Percentiles rank a stretch among this genome's conserved stretches.
These are phyloP conservation scores for Citrus medica DNA, from an alignment of 345 rosid species.

Conservation along the genomic window DNA sequence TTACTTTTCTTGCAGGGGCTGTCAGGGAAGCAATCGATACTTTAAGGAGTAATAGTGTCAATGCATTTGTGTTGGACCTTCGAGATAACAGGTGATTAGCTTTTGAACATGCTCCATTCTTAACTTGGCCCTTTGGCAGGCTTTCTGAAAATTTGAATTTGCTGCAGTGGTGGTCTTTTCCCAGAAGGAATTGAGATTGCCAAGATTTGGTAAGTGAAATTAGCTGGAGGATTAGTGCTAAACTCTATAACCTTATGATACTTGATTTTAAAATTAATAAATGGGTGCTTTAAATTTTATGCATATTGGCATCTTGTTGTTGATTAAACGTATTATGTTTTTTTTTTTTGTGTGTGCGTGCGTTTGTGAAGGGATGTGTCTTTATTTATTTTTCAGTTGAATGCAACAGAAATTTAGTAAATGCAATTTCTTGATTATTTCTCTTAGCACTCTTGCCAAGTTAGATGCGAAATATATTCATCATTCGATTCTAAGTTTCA, in stretches of 20 bases:
- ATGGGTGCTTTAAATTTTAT: background rate
- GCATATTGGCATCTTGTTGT: background rate
- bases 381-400: background rate
- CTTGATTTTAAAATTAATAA: background rate
- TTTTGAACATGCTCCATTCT: constrained; percentile 19
- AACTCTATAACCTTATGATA: background rate
- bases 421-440: background rate
- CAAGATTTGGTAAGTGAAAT: constrained; percentile 70
- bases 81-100: constrained; percentile 89
- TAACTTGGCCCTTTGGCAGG: constrained; percentile 18
- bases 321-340: background rate
- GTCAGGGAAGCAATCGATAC: constrained; percentile 79
- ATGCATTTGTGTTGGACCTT: constrained; percentile 87
- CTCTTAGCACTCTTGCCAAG: background rate
- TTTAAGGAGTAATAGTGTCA: constrained; percentile 59
- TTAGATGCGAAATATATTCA: background rate
- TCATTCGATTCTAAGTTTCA: background rate
- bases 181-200: constrained; percentile 98
- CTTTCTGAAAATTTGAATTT: constrained; percentile 39
- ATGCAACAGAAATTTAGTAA: background rate
- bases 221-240: background rate
- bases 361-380: too few species aligned
- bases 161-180: constrained; percentile 91
- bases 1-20: constrained; percentile 53
- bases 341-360: background rate